Percentiles rank a stretch among this genome's conserved stretches.
phyloP scores from a whole-genome alignment of 306 rosid species.

The Cicer chorassanicum region DNA sequence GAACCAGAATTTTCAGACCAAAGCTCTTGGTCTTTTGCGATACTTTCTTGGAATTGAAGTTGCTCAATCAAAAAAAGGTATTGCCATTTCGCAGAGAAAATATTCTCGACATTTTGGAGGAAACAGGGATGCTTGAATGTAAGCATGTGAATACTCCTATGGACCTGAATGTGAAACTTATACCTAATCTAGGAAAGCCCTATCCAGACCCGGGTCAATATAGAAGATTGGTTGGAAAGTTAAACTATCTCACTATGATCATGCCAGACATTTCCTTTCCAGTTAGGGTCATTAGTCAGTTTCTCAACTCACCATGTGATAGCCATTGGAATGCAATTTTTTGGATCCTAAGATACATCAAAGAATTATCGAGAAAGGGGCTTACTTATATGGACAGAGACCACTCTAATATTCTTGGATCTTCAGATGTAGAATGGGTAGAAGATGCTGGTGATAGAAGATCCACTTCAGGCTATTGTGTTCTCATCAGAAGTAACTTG shows the following conservation, averaged over 20 bases:
- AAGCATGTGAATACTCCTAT: not conserved
- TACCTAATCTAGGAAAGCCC: not conserved
- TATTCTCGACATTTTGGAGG: not conserved
- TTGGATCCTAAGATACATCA: not conserved
- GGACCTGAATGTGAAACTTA: not conserved
- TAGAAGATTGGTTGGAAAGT: not conserved
- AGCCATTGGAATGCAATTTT: not conserved
- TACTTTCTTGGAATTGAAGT: not conserved
- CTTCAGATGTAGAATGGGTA: no score
- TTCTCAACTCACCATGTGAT: not conserved
- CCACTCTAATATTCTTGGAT: not conserved
- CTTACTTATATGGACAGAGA: not conserved
- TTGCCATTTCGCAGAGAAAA: not conserved
- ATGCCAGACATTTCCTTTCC: not conserved
- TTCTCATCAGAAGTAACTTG: no score
- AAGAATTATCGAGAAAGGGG: no score
- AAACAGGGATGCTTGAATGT: not conserved
- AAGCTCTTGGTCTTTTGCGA: not conserved
- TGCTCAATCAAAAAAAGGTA: not conserved
- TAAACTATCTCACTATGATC: not conserved
- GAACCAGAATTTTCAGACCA: no score
- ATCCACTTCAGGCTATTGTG: no score
- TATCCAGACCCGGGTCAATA: not conserved
- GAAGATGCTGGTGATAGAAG: no score
- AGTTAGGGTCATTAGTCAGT: not conserved